Evolutionary conservation across 345 rosid genomes (phyloP).

Genomic region (Raphanus sativus): DNA sequence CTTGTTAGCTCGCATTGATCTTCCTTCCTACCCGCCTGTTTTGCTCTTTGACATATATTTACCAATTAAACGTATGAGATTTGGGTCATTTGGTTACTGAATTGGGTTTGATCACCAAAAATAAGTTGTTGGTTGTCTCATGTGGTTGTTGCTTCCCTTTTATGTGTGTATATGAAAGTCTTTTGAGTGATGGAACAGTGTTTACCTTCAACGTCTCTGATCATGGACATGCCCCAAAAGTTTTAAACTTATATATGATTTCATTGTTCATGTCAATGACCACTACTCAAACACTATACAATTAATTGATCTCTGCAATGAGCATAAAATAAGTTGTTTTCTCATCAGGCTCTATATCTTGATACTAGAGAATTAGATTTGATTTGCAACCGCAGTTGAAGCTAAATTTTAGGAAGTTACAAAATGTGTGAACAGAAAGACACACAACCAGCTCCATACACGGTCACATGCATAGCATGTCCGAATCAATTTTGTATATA

Average conservation of each 20-base stretch:
- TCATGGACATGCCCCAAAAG: neutral
- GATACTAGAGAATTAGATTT: neutral
- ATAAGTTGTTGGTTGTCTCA: slow-evolving; percentile 23
- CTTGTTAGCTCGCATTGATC: slow-evolving; percentile 85
- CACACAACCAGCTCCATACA: neutral
- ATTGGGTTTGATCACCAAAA: slow-evolving; percentile 25
- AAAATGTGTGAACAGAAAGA: neutral
- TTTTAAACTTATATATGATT: neutral
- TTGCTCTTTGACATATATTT: slow-evolving; percentile 8
- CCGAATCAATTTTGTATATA: neutral
- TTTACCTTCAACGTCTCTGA: neutral
- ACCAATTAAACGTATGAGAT: neutral
- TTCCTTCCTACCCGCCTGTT: neutral
- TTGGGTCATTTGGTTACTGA: slow-evolving; percentile 28
- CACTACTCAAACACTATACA: neutral
- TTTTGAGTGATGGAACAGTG: slow-evolving; percentile 25
- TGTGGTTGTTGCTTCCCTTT: slow-evolving; percentile 11
- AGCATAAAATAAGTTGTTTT: neutral
- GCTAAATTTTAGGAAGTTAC: neutral
- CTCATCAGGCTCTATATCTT: neutral
- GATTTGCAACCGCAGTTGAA: neutral
- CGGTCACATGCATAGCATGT: neutral
- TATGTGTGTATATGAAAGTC: slow-evolving; percentile 35
- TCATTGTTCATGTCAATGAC: neutral
- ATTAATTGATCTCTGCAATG: neutral